Evolutionary conservation across 1,284 basidiomycete species (phyloP), one percentile per base, ranked within the genome.

Genomic region (Rhizoctonia solani): DNA sequence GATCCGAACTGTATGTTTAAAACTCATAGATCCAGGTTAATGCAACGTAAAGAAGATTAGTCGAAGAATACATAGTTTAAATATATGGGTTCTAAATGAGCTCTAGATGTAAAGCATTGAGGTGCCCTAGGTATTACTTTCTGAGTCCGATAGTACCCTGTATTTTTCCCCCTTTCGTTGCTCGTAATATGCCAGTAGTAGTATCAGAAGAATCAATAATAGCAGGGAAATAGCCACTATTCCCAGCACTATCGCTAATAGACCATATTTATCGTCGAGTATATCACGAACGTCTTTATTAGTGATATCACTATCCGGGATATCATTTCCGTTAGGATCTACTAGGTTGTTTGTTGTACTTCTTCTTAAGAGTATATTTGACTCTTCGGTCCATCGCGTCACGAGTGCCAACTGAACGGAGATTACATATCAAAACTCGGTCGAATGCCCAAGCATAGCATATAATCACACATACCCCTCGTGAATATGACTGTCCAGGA

Each of bases 251-350:
- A 63, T 23, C 19, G 47, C 58, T 23, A 63, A 37, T 8, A 63
- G n/a, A 13, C 58, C 58, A 47, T 37, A 63, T 52, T 21, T 37
- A 32, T 63, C 58, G 25, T 52, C 39, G 9, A 63, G 19, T 23
- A 63, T 63, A 52, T 63, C 25, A 11, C 9, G 9, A 29, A 63
- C 27, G n/a, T 63, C 58, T 32, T 63, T 47, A 23, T 63, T 63
- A 21, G 58, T 34, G 46, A 63, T 50, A 4, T 34, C 19, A 3
- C 47, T 47, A 19, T 63, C 58, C 58, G 32, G 52, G n/a, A 63
- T 13, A 29, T 63, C 58, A 9, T 52, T 23, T 2, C 58, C 47
- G 5, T 63, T 46, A 3, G 42, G 21, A 29, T 59, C 56, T 39
- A 8, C 8, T 39, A 8, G 37, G 37, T 39, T 39, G 8, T 39